These are phyloP conservation scores for Microascus cirrosus DNA, from an alignment of 2,329 filamentous ascomycete species.

Conservation along the genomic window DNA sequence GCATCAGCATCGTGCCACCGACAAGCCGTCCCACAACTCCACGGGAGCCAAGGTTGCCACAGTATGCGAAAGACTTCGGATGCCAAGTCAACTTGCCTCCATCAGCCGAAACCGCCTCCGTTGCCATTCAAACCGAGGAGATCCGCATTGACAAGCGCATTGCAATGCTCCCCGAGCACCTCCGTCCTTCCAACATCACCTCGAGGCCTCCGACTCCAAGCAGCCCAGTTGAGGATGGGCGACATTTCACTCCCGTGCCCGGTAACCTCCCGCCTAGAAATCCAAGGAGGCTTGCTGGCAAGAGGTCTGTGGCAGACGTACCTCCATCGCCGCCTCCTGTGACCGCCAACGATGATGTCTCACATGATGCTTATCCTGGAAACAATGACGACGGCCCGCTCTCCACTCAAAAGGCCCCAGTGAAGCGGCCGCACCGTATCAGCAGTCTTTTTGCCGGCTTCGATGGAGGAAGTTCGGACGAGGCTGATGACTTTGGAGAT, in stretches of 20 bases:
- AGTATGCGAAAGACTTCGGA: slow-evolving; percentile 69
- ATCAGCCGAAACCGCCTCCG: slow-evolving; percentile 17
- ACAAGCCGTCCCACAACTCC: slow-evolving; percentile 74
- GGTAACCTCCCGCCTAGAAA: slow-evolving; percentile 47
- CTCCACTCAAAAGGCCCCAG: slow-evolving; percentile 43
- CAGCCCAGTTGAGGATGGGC: slow-evolving; percentile 22
- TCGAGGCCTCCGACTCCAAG: slow-evolving; percentile 48
- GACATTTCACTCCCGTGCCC: slow-evolving; percentile 38
- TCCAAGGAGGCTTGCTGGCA: slow-evolving; percentile 40
- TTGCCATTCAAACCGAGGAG: slow-evolving; percentile 71
- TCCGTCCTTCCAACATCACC: slow-evolving; percentile 66
- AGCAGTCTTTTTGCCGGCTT: slow-evolving; percentile 85
- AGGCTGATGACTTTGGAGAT: slow-evolving; percentile 51
- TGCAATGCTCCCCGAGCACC: slow-evolving; percentile 61
- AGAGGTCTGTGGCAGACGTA: slow-evolving; percentile 33
- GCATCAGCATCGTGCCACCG: slow-evolving; percentile 86
- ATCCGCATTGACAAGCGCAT: slow-evolving; percentile 75
- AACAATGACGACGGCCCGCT: slow-evolving; percentile 74
- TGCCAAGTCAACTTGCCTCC: slow-evolving; percentile 56
- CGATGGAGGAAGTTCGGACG: slow-evolving; percentile 59
- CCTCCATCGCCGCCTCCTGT: slow-evolving; percentile 30
- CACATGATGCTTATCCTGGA: slow-evolving; percentile 59
- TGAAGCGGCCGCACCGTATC: slow-evolving; percentile 61
- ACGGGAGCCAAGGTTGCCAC: slow-evolving; percentile 61
- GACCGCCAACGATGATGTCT: slow-evolving; percentile 21